Evolutionary conservation across 768 basidiomycete species (phyloP).

Genomic region (Tubosaeta sp.): DNA sequence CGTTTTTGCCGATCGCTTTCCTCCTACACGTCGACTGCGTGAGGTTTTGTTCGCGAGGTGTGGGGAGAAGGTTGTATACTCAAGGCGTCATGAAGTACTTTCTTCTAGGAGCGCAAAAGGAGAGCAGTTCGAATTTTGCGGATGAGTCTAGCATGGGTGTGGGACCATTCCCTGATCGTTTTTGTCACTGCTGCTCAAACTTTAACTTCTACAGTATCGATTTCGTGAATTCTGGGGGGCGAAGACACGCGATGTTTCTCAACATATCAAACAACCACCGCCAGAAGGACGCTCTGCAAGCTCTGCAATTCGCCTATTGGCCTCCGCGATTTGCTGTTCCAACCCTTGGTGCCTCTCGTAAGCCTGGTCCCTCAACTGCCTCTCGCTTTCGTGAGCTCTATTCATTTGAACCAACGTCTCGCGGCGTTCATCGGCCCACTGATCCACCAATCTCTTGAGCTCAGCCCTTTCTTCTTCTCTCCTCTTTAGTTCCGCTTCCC

Average conservation of each 20-base stretch:
- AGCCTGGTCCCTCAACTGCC: background rate
- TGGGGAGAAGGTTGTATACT: too few species aligned
- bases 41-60: too few species aligned
- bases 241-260: background rate
- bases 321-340: background rate
- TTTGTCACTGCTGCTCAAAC: too few species aligned
- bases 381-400: background rate
- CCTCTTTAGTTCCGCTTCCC: background rate
- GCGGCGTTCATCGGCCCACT: background rate
- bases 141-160: too few species aligned
- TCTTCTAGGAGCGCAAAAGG: too few species aligned
- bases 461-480: background rate
- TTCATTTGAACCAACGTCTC: background rate
- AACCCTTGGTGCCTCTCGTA: background rate
- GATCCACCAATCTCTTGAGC: background rate
- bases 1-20: too few species aligned
- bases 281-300: background rate
- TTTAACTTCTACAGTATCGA: too few species aligned
- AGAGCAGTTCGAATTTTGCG: too few species aligned
- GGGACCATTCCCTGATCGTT: too few species aligned
- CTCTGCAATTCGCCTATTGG: conserved; percentile 1
- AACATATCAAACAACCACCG: conserved; percentile 1
- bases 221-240: too few species aligned
- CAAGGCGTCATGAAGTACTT: too few species aligned
- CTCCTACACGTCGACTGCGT: too few species aligned